These are phyloP conservation scores for Cercophora sp. DNA, from an alignment of 495 filamentous ascomycete genomes.

Conservation along the genomic window DNA sequence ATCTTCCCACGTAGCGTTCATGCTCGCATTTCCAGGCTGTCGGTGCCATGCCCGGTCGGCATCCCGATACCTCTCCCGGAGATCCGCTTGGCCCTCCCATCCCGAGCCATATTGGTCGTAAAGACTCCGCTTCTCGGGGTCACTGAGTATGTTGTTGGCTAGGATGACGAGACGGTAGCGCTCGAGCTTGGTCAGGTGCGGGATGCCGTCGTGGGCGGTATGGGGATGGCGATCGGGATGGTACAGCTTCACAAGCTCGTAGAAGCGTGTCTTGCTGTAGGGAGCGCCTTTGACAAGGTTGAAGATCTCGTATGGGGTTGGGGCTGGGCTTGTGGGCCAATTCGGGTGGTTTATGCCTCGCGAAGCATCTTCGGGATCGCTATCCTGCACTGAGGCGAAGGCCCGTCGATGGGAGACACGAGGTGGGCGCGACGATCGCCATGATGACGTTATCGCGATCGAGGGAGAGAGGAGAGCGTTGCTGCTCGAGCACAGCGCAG, in stretches of 20 bases:
- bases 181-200: constrained; percentile 62
- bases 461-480: constrained; percentile 15
- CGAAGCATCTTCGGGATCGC: background rate
- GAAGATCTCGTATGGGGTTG: constrained; percentile 94
- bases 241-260: constrained; percentile 90
- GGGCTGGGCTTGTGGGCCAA: constrained; percentile 43
- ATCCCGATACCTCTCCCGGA: constrained; percentile 33
- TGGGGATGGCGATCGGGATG: constrained; percentile 74
- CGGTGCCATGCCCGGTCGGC: constrained; percentile 47
- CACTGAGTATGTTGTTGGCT: constrained; percentile 86
- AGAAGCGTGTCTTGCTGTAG: constrained; percentile 80
- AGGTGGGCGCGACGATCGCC: constrained; percentile 10
- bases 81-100: constrained; percentile 56
- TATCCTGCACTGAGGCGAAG: constrained; percentile 21
- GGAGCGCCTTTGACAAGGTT: constrained; percentile 54
- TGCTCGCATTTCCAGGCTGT: constrained; percentile 54
- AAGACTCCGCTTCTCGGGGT: constrained; percentile 67
- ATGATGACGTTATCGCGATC: constrained; percentile 30
- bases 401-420: constrained; percentile 3
- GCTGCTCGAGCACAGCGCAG: constrained; percentile 25
- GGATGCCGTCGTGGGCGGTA: constrained; percentile 39
- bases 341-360: background rate
- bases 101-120: constrained; percentile 82
- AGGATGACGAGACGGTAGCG: constrained; percentile 83
- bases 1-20: constrained; percentile 97